These are phyloP conservation scores for Diatrype stigma DNA, from an alignment of 2,329 filamentous ascomycete genomes.

Conservation along the genomic window DNA sequence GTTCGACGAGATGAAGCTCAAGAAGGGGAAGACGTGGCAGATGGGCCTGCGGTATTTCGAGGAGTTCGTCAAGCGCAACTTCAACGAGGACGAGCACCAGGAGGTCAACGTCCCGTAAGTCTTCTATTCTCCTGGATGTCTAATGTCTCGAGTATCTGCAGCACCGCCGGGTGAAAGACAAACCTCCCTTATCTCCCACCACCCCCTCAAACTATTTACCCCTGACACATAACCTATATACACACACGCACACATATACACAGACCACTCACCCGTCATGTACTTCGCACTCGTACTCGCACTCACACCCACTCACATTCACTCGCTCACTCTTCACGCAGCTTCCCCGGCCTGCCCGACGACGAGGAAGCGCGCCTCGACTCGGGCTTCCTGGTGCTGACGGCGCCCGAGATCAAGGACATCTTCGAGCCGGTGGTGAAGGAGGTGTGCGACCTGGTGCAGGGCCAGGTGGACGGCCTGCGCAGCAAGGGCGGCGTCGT, in stretches of 20 bases:
- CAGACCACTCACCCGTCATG: too few species aligned
- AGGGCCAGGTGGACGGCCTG: conserved; percentile 62
- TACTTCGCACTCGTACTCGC: not conserved
- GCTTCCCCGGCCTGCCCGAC: conserved; percentile 70
- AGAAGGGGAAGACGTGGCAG: conserved; percentile 76
- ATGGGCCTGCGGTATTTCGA: conserved; percentile 77
- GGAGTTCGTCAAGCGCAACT: conserved; percentile 80
- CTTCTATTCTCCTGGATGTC: not conserved
- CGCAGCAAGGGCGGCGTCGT: conserved; percentile 58
- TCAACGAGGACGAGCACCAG: conserved; percentile 71
- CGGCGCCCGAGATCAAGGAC: conserved; percentile 62
- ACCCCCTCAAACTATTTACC: too few species aligned
- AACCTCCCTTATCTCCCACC: too few species aligned
- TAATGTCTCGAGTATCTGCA: not conserved
- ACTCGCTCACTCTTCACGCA: conserved; percentile 21
- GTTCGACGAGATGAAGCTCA: conserved; percentile 72
- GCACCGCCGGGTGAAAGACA: too few species aligned
- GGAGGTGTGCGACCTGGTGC: conserved; percentile 63
- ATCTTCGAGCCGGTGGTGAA: conserved; percentile 74
- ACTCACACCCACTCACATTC: not conserved
- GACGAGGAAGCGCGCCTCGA: conserved; percentile 72
- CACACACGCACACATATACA: too few species aligned
- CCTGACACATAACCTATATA: too few species aligned
- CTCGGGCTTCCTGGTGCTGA: conserved; percentile 72
- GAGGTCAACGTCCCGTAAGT: conserved; percentile 72